A percentile compares a stretch with the other conserved stretches of the same genome.
phyloP scores from a whole-genome alignment of 768 basidiomycete genomes.

The Leccinellum albellum region DNA sequence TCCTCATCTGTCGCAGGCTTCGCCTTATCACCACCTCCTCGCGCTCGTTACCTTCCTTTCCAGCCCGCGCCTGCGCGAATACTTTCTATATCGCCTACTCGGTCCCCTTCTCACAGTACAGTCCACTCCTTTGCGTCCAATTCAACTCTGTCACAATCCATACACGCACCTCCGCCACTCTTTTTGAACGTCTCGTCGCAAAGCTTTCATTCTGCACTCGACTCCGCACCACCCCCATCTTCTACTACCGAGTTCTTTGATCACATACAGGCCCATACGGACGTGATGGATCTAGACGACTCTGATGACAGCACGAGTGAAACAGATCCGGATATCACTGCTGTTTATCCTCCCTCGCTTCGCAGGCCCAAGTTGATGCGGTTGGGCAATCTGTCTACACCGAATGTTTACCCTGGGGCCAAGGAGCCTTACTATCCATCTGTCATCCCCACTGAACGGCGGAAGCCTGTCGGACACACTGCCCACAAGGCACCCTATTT shows the following conservation, averaged over 20 bases:
- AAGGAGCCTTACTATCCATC: conserved; percentile 35
- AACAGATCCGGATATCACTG: conserved; percentile 34
- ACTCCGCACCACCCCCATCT: conserved; percentile 60
- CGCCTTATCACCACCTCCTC: conserved; percentile 55
- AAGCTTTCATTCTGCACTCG: conserved; percentile 42
- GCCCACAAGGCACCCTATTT: conserved; percentile 45
- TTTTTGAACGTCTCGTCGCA: conserved; percentile 46
- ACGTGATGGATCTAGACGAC: conserved; percentile 72
- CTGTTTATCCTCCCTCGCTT: conserved; percentile 25
- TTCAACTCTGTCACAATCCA: conserved; percentile 22
- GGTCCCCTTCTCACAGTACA: conserved; percentile 30
- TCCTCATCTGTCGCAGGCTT: conserved; percentile 58
- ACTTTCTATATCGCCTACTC: conserved; percentile 14
- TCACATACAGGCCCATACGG: conserved; percentile 62
- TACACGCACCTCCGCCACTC: conserved; percentile 23
- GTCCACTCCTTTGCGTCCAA: conserved; percentile 30
- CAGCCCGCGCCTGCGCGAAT: conserved; percentile 16
- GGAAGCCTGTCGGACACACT: conserved; percentile 52
- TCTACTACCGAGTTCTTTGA: conserved; percentile 76
- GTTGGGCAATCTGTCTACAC: conserved; percentile 67
- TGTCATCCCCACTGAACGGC: conserved; percentile 36
- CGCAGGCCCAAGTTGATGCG: conserved; percentile 50
- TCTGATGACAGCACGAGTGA: conserved; percentile 45
- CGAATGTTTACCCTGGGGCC: conserved; percentile 48
- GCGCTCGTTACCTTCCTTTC: conserved; percentile 17